Evolutionary conservation across 2,329 filamentous ascomycete genomes (phyloP).

Genomic region (Alternaria infectoria): DNA sequence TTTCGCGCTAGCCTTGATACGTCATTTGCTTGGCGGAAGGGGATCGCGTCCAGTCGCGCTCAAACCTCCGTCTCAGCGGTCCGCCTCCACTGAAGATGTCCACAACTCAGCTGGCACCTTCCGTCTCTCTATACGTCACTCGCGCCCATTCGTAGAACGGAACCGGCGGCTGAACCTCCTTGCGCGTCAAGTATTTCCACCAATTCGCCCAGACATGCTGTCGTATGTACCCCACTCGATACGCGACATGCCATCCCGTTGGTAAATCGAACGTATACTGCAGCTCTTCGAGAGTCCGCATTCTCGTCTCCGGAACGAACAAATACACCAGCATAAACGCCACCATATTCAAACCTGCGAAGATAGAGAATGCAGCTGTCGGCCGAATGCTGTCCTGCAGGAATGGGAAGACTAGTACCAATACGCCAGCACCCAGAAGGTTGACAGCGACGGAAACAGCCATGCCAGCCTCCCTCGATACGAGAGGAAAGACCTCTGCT

Average conservation of each 20-base stretch:
- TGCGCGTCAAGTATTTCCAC: constrained; percentile 21
- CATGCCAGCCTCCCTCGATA: constrained; percentile 31
- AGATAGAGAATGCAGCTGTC: constrained; percentile 46
- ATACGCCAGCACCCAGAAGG: constrained; percentile 46
- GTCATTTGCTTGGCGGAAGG: not conserved
- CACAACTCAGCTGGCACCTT: not conserved
- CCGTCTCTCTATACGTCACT: constrained; percentile 7
- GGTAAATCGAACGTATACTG: constrained; percentile 32
- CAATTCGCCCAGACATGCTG: constrained; percentile 21
- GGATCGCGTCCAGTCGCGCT: not conserved
- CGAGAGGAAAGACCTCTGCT: constrained; percentile 29
- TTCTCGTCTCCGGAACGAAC: constrained; percentile 36
- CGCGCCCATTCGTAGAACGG: constrained; percentile 29
- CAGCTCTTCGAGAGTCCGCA: constrained; percentile 31
- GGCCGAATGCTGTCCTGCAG: constrained; percentile 38
- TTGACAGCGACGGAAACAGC: constrained; percentile 48
- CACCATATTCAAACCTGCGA: constrained; percentile 39
- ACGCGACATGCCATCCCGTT: constrained; percentile 26
- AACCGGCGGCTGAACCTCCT: constrained; percentile 20
- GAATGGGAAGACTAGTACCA: constrained; percentile 47
- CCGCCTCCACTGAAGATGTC: not conserved
- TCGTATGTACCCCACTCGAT: constrained; percentile 20
- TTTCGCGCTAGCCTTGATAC: not conserved
- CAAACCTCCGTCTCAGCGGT: not conserved
- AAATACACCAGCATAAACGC: constrained; percentile 37